A percentile compares a stretch with the other conserved stretches of the same genome.
Conservation (phyloP, 1,284 basidiomycete genomes). For the Puccinia hordei region DNA sequence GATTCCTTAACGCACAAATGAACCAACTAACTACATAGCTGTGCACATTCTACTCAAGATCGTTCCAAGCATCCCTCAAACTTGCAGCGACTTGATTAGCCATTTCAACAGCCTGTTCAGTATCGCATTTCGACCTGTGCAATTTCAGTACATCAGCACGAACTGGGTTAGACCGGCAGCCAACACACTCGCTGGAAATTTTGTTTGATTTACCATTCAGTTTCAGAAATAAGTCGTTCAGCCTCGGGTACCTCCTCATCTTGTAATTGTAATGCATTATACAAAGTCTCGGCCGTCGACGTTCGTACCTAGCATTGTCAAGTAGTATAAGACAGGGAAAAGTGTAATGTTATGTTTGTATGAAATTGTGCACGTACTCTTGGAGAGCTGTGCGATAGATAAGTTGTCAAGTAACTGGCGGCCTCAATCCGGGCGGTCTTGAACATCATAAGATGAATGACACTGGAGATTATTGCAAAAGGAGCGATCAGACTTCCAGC, state of each 20-base stretch:
- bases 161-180: not conserved
- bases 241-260: conserved; percentile 35
- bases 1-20: not conserved
- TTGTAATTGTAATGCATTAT: conserved; percentile 37
- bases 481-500: not conserved
- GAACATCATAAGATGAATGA: conserved; percentile 27
- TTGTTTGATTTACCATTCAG: conserved; percentile 32
- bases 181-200: not conserved
- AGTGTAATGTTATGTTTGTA: not conserved
- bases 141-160: not conserved
- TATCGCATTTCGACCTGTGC: conserved; percentile 4
- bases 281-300: conserved; percentile 38
- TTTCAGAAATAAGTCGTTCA: conserved; percentile 24
- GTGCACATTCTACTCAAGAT: not conserved
- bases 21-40: not conserved
- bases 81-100: not conserved
- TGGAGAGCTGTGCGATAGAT: conserved; percentile 30
- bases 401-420: conserved; percentile 6
- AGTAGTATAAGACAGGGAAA: not conserved
- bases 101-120: not conserved
- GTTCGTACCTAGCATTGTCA: conserved; percentile 25
- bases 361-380: conserved; percentile 16
- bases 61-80: conserved; percentile 11
- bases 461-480: conserved; percentile 23
- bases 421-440: conserved; percentile 21